Base-by-base conservation (phyloP, 768 basidiomycete species). In the Mycena vitilis region DNA sequence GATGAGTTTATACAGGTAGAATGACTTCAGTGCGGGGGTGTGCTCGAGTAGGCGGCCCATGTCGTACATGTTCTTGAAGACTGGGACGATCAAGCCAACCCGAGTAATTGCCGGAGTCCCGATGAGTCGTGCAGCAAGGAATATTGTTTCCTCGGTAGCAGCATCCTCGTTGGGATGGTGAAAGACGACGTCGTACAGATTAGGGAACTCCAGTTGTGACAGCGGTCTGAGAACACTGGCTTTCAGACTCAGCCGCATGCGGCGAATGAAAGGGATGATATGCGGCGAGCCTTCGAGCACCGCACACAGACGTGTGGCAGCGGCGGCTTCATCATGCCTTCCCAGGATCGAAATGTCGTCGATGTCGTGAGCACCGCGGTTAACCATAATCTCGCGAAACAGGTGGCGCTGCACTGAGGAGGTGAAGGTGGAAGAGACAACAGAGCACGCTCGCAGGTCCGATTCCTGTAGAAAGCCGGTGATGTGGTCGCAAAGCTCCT, bases 381-480 rank as follows among this genome's bases (percentile, higher is more conserved):
- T 66, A 53, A 66, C 40, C 18, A 66, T 61, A 51, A 66, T 61
- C 36, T 66, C 65, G 59, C 25, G 25, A 25, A 66, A 66, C 9
- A 66, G 51, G 2, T 54, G 37, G 37, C 59, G 58, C 15, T 66
- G 65, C 16, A 47, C 59, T 10, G 65, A 42, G n/a, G 65, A 36
- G 0, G 65, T 61, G 53, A 66, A 25, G 45, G 5, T 18, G 20
- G 45, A 22, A 18, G 54, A 47, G 44, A 64, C 45, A 1, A 64
- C 45, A 11, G 63, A 16, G 45, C 63, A 64, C 12, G 63, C 52
- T 18, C 63, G 6, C n/a, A 64, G 54, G 30, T 64, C 63, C 25
- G 54, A 64, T n/a, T 55, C 44, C 40, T n/a, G 7, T 0, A 64
- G n/a, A 36, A 56, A 64, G 5, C 36, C 13, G 4, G 55, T 45